phyloP scores from a whole-genome alignment of 2,329 filamentous ascomycete genomes.

The Xylariaceae sp. region DNA sequence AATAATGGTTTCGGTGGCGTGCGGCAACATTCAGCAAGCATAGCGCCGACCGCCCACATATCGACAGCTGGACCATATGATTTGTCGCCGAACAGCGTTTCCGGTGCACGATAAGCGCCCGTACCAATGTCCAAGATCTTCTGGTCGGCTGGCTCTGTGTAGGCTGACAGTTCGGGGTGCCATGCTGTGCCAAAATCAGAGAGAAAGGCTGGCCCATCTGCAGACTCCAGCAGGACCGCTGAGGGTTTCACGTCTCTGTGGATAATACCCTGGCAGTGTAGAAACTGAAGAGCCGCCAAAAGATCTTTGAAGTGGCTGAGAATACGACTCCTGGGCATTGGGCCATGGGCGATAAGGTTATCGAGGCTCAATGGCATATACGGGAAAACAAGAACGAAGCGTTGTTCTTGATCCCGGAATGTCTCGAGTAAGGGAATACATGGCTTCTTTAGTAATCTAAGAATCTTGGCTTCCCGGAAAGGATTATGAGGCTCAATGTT shows the following conservation, averaged over 20 bases:
- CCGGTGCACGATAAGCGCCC: conserved; percentile 87
- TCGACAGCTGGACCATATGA: conserved; percentile 77
- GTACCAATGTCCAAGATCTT: conserved; percentile 96
- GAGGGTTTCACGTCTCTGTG: conserved; percentile 95
- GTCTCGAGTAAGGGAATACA: conserved; percentile 73
- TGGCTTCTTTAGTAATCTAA: conserved; percentile 62
- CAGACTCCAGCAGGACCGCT: conserved; percentile 76
- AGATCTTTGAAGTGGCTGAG: conserved; percentile 65
- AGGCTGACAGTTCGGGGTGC: conserved; percentile 65
- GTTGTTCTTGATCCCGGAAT: conserved; percentile 73
- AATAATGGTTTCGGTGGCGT: conserved; percentile 71
- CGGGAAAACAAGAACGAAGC: conserved; percentile 82
- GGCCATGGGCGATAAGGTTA: conserved; percentile 63
- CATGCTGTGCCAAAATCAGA: conserved; percentile 94
- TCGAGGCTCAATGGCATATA: conserved; percentile 78
- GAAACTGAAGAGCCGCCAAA: conserved; percentile 70
- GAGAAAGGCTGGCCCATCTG: conserved; percentile 75
- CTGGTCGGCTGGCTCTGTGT: conserved; percentile 65
- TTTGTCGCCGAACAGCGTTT: conserved; percentile 84
- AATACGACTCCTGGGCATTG: conserved; percentile 42
- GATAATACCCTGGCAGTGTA: conserved; percentile 79
- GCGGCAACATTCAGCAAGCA: conserved; percentile 76
- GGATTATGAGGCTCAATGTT: conserved; percentile 84
- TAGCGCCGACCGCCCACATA: conserved; percentile 86
- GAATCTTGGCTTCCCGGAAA: conserved; percentile 76